Conservation (phyloP, 441 rosid species). For the Pelargonium cotyledonis region DNA sequence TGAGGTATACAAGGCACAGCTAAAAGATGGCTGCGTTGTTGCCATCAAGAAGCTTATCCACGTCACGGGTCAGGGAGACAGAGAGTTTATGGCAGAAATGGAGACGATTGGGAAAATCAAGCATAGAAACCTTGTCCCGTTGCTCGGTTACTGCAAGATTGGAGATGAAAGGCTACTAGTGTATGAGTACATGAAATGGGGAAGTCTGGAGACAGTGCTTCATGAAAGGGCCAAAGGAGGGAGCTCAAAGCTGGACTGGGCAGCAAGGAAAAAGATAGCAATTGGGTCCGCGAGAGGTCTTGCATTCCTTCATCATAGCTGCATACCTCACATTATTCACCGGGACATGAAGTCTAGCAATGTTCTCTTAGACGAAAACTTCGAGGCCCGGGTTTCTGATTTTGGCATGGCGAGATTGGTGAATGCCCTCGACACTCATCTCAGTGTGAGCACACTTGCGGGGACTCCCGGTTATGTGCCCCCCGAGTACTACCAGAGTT, state of each 20-base stretch:
- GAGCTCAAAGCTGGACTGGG: slow-evolving; percentile 64
- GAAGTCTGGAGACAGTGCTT: slow-evolving; percentile 86
- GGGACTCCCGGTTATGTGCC: slow-evolving; percentile 99
- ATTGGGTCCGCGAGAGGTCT: slow-evolving; percentile 92
- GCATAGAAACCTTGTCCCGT: slow-evolving; percentile 81
- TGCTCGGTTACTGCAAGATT: slow-evolving; percentile 77
- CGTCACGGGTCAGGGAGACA: slow-evolving; percentile 82
- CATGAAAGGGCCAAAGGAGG: slow-evolving; percentile 59
- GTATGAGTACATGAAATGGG: slow-evolving; percentile 81
- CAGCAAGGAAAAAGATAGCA: slow-evolving; percentile 75
- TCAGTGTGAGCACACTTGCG: slow-evolving; percentile 92
- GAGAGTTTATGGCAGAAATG: slow-evolving; percentile 98
- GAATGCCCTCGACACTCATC: slow-evolving; percentile 88
- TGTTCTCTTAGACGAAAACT: slow-evolving; percentile 70
- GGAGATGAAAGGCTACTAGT: slow-evolving; percentile 92
- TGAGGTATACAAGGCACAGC: slow-evolving; percentile 81
- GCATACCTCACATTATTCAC: slow-evolving; percentile 92
- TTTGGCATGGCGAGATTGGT: slow-evolving; percentile 95
- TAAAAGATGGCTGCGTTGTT: slow-evolving; percentile 86
- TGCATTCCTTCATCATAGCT: slow-evolving; percentile 86
- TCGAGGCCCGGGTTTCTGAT: slow-evolving; percentile 92
- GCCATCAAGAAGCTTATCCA: slow-evolving; percentile 90
- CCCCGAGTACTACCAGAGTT: slow-evolving; percentile 92
- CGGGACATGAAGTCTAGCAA: slow-evolving; percentile 96
- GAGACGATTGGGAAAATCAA: slow-evolving; percentile 91